A percentile compares a stretch with the other conserved stretches of the same genome.
phyloP scores from a whole-genome alignment of 139 green algal genomes.

The Coelastrella sp. region DNA sequence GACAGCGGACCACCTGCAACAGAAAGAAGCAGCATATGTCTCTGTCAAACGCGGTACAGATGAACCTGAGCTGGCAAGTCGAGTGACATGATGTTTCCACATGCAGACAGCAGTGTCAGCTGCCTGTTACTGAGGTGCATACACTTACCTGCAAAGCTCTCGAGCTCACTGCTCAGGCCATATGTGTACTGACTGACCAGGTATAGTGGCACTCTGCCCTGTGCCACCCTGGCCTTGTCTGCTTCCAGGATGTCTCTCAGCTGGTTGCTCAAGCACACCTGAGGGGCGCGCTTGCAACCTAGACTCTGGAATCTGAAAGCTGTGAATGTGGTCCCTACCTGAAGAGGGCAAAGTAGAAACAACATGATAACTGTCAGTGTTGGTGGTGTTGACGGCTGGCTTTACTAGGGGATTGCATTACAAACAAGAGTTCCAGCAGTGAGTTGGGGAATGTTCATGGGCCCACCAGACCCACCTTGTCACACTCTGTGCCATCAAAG shows the following conservation, averaged over 20 bases:
- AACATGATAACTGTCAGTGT: no score
- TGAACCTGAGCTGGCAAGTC: no score
- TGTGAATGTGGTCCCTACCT: constrained; percentile 60
- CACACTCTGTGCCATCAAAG: constrained; percentile 64
- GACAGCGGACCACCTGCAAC: constrained; percentile 61
- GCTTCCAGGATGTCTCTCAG: constrained; percentile 68
- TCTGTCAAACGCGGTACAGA: no score
- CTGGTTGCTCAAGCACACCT: constrained; percentile 78
- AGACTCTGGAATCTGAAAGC: constrained; percentile 73
- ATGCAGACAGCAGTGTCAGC: no score
- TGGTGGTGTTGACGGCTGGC: no score
- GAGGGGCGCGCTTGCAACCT: constrained; percentile 52
- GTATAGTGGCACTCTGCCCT: constrained; percentile 72
- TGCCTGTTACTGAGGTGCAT: no score
- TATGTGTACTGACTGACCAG: constrained; percentile 69
- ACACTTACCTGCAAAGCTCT: constrained; percentile 8
- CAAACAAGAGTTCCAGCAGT: no score
- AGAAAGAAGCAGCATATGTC: constrained; percentile 6
- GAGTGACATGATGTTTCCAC: background rate
- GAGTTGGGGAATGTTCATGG: no score
- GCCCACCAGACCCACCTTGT: constrained; percentile 69
- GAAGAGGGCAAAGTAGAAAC: background rate
- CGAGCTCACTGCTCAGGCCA: constrained; percentile 48
- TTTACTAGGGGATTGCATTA: no score
- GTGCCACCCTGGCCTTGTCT: constrained; percentile 57